Conservation (phyloP, 768 basidiomycete species). For the Lactarius hengduanensis region DNA sequence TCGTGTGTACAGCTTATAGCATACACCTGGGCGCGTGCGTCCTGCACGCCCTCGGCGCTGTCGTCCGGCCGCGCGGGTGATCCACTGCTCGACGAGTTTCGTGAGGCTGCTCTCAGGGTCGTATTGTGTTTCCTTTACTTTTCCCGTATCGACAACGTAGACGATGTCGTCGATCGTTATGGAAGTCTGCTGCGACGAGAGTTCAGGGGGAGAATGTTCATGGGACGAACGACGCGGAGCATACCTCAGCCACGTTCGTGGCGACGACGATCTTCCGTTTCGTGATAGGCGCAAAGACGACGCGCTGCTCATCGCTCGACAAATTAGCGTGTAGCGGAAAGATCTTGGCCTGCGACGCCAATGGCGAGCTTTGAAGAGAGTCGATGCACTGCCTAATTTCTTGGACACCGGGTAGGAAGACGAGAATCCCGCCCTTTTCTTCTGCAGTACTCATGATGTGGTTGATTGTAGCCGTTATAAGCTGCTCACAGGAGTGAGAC, state of each 20-base stretch:
- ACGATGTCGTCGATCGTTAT: constrained; percentile 89
- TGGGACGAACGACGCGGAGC: constrained; percentile 11
- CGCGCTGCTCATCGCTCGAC: constrained; percentile 77
- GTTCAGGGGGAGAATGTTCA: background rate
- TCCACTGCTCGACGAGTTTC: constrained; percentile 74
- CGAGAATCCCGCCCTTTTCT: constrained; percentile 65
- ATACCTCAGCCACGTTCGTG: constrained; percentile 89
- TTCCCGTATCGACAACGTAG: constrained; percentile 82
- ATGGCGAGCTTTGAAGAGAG: constrained; percentile 43
- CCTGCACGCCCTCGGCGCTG: constrained; percentile 92
- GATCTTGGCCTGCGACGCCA: constrained; percentile 46
- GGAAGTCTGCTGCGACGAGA: constrained; percentile 57
- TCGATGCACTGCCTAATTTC: constrained; percentile 81
- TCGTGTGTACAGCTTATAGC: constrained; percentile 86
- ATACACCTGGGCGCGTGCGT: constrained; percentile 75
- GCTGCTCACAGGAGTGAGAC: constrained; percentile 11
- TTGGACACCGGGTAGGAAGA: constrained; percentile 90
- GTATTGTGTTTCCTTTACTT: constrained; percentile 76
- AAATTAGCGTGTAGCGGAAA: constrained; percentile 90
- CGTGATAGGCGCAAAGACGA: constrained; percentile 62
- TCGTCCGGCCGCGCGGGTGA: constrained; percentile 72
- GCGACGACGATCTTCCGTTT: constrained; percentile 84
- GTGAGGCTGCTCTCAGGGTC: constrained; percentile 73
- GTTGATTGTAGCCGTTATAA: constrained; percentile 50
- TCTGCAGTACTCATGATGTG: constrained; percentile 55